These are phyloP conservation scores for Rhodotorula paludigena DNA, from an alignment of 768 basidiomycete species.

Conservation along the genomic window DNA sequence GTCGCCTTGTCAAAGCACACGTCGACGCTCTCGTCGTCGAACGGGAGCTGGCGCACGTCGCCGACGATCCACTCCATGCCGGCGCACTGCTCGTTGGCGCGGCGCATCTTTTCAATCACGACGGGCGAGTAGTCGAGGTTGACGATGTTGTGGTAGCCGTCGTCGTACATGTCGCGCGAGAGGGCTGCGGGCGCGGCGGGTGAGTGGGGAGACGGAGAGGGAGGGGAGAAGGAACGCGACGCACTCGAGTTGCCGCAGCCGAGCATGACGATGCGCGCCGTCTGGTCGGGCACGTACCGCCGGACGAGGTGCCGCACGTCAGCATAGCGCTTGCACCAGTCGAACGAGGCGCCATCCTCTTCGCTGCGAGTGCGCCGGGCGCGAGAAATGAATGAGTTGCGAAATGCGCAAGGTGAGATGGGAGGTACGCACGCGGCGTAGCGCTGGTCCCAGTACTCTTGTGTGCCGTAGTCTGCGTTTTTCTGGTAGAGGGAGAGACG, in stretches of 20 bases:
- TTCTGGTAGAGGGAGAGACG: not conserved
- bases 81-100: constrained; percentile 54
- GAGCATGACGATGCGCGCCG: constrained; percentile 66
- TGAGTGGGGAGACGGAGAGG: too few species aligned
- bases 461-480: constrained; percentile 24
- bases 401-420: not conserved
- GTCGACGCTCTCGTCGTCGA: constrained; percentile 63
- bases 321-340: constrained; percentile 80
- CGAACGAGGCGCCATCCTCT: constrained; percentile 51
- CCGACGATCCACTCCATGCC: constrained; percentile 80
- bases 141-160: constrained; percentile 72
- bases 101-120: constrained; percentile 68
- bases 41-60: constrained; percentile 68
- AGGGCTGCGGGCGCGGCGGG: not conserved
- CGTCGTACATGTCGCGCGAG: constrained; percentile 68
- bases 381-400: not conserved
- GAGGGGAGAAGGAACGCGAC: not conserved
- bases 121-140: constrained; percentile 78
- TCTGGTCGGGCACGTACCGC: constrained; percentile 60
- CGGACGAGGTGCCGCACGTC: constrained; percentile 64
- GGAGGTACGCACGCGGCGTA: not conserved
- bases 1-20: constrained; percentile 79
- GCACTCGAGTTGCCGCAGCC: constrained; percentile 67
- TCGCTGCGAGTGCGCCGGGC: constrained; percentile 4
- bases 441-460: constrained; percentile 27